Percentiles rank a stretch among this genome's conserved stretches.
These are phyloP conservation scores for Arthromyces matolae DNA, from an alignment of 768 basidiomycete genomes.

Conservation along the genomic window DNA sequence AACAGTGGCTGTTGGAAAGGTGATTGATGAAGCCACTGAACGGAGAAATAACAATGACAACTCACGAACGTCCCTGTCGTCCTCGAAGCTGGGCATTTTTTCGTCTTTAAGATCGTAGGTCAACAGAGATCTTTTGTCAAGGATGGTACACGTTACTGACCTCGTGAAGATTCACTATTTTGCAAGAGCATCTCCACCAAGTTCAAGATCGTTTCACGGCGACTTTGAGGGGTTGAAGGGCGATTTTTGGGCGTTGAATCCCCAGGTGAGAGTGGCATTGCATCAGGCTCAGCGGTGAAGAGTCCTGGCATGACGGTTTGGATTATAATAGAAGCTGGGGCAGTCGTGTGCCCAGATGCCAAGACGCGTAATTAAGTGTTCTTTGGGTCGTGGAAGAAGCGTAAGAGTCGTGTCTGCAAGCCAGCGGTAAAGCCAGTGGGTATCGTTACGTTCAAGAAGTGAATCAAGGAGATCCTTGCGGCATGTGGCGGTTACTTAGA, in stretches of 20 bases:
- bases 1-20: conserved; percentile 43
- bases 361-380: conserved; percentile 1
- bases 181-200: conserved; percentile 49
- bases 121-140: background rate
- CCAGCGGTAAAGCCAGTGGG: conserved; percentile 5
- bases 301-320: conserved; percentile 17
- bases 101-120: conserved; percentile 23
- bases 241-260: conserved; percentile 23
- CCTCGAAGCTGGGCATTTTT: conserved; percentile 49
- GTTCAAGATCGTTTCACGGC: conserved; percentile 46
- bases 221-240: conserved; percentile 27
- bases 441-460: conserved; percentile 11
- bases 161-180: conserved; percentile 26
- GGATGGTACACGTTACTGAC: conserved; percentile 24
- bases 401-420: conserved; percentile 17
- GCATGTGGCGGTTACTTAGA: background rate
- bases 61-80: conserved; percentile 65
- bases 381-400: conserved; percentile 1
- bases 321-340: background rate
- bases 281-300: conserved; percentile 18
- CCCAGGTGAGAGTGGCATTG: conserved; percentile 17
- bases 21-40: background rate
- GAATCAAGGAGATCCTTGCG: conserved; percentile 6
- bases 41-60: conserved; percentile 17
- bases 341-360: background rate